Base-by-base conservation (phyloP, 768 basidiomycete genomes). In the Amanita pseudoporphyria region DNA sequence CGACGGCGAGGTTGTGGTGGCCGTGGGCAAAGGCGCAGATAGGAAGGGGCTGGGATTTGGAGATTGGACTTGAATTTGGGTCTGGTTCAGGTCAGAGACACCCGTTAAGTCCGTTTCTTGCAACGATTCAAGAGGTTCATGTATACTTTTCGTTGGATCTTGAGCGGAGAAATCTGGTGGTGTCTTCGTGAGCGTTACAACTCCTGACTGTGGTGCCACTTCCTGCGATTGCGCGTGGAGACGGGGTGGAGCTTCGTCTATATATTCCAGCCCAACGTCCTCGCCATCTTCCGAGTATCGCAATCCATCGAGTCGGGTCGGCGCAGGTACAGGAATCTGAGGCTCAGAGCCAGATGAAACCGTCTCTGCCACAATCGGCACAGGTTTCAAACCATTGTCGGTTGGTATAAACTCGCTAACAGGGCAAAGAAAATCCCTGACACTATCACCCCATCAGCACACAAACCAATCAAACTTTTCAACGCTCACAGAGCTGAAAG, bases 381-480 rank as follows among this genome's bases (percentile, higher is more conserved):
- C 13, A 35, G 21, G 3, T 7, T 10, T 14, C 31, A 30, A 16
- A 33, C n/a, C 19, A 31, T 30, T 16, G 5, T 5, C 44, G 9
- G 9, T 28, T 10, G 13, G 32, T 5, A 6, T 13, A 30, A 38
- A 43, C 19, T 52, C 51, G 3, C 19, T 16, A 21, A 31, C 18
- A 16, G 36, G 21, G 21, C 51, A 52, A 33, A 46, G 14, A 37
- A 52, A 52, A 13, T 52, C 44, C 21, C 51, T 45, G 9, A n/a
- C 26, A 35, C 51, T 52, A 47, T 9, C 22, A 9, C 21, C 5
- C 19, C 26, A 28, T 28, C 26, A 28, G 26, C 26, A 28, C 13
- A n/a, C 43, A 32, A 5, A 5, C 13, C 18, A 3, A 19, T 7
- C 26, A 10, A 18, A 21, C 18, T 6, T 13, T 22, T 18, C 10